These are phyloP conservation scores for Aspergillus tamarii DNA, from an alignment of 2,329 filamentous ascomycete species.

Conservation along the genomic window DNA sequence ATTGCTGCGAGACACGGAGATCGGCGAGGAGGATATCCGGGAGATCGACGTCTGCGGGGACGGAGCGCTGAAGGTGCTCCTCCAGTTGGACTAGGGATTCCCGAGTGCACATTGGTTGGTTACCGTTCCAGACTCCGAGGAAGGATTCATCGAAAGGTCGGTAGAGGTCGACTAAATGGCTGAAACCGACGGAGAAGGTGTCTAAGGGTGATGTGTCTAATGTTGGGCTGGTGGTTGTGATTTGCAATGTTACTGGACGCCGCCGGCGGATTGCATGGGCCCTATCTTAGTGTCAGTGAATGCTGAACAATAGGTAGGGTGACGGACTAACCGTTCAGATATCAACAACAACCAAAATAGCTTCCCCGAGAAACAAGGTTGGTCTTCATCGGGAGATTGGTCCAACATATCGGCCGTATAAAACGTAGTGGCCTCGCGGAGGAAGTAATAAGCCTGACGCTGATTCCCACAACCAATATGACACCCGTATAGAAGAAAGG, in stretches of 20 bases:
- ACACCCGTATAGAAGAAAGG: conserved; percentile 72
- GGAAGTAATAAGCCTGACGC: conserved; percentile 72
- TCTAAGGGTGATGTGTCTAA: conserved; percentile 53
- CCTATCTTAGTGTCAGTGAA: conserved; percentile 39
- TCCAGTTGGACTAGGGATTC: conserved; percentile 53
- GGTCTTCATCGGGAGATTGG: conserved; percentile 52
- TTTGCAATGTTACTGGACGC: conserved; percentile 64
- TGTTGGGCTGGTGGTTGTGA: conserved; percentile 58
- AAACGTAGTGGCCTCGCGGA: conserved; percentile 72
- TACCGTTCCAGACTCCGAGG: conserved; percentile 66
- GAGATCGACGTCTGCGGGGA: conserved; percentile 57
- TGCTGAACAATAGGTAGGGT: too few species aligned
- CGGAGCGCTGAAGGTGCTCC: conserved; percentile 54
- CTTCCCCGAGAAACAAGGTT: conserved; percentile 43
- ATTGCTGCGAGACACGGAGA: conserved; percentile 69
- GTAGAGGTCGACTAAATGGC: conserved; percentile 64
- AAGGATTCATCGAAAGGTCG: conserved; percentile 67
- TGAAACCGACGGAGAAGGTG: conserved; percentile 61
- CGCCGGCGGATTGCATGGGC: conserved; percentile 67
- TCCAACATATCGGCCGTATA: conserved; percentile 55
- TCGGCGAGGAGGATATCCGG: conserved; percentile 70
- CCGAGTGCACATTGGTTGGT: conserved; percentile 46
- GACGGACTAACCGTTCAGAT: conserved; percentile 59
- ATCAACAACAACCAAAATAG: conserved; percentile 70
- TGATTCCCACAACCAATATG: conserved; percentile 69